Percentiles rank a stretch among this genome's conserved stretches.
Evolutionary conservation across 2,329 filamentous ascomycete species (phyloP).

Genomic region (Beauveria pseudobassiana): DNA sequence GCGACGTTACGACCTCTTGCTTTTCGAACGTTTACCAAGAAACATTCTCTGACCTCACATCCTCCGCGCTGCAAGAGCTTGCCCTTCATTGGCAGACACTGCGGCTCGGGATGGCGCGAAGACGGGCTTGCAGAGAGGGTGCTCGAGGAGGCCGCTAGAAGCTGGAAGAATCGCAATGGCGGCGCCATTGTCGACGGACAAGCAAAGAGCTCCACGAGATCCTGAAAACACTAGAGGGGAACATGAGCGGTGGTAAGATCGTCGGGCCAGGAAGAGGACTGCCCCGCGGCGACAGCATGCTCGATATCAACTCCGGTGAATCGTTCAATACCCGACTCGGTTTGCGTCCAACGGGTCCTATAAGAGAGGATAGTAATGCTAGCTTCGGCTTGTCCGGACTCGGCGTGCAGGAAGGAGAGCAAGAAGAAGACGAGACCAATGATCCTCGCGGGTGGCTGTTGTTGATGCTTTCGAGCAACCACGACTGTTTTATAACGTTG

Average conservation of each 20-base stretch:
- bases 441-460: constrained; percentile 79
- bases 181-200: constrained; percentile 81
- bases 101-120: constrained; percentile 93
- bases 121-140: constrained; percentile 89
- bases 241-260: constrained; percentile 79
- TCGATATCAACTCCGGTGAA: constrained; percentile 49
- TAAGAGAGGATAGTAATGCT: constrained; percentile 54
- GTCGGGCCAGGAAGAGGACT: constrained; percentile 44
- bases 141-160: constrained; percentile 81
- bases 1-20: constrained; percentile 82
- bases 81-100: constrained; percentile 91
- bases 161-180: constrained; percentile 85
- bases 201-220: constrained; percentile 73
- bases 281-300: constrained; percentile 50
- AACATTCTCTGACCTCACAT: constrained; percentile 92
- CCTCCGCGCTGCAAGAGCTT: constrained; percentile 74
- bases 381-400: constrained; percentile 57
- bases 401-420: constrained; percentile 45
- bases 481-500: constrained; percentile 63
- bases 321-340: constrained; percentile 49
- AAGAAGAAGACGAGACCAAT: constrained; percentile 51
- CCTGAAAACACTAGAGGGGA: constrained; percentile 73
- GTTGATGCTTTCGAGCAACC: constrained; percentile 83
- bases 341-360: constrained; percentile 35
- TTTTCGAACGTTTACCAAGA: constrained; percentile 94